phyloP scores from a whole-genome alignment of 768 basidiomycete genomes.

The Gyrodon lividus region DNA sequence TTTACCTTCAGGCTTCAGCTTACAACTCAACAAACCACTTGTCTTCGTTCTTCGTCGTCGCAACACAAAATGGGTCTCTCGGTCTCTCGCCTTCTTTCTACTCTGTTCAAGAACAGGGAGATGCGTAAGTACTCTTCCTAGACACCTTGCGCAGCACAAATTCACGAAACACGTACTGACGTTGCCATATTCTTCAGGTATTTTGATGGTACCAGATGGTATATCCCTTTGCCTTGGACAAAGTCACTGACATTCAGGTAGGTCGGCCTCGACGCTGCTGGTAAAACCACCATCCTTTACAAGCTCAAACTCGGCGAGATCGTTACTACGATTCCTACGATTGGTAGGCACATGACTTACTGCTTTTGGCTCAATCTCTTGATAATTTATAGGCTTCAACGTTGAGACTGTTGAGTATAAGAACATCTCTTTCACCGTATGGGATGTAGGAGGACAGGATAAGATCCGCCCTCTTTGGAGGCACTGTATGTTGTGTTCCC shows the following conservation, averaged over 20 bases:
- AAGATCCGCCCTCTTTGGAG: constrained; percentile 99
- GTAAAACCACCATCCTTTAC: constrained; percentile 98
- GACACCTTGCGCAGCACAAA: constrained; percentile 6
- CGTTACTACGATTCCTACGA: constrained; percentile 99
- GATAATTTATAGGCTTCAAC: constrained; percentile 81
- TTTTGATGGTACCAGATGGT: constrained; percentile 76
- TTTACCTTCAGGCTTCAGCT: constrained; percentile 28
- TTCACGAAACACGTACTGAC: constrained; percentile 26
- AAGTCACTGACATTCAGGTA: constrained; percentile 27
- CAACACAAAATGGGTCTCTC: constrained; percentile 70
- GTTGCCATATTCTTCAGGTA: constrained; percentile 57
- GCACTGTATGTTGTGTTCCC: constrained; percentile 77
- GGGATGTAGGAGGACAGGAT: constrained; percentile 99
- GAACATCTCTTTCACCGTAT: constrained; percentile 99
- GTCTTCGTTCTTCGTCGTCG: constrained; percentile 32
- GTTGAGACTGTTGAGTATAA: constrained; percentile 99
- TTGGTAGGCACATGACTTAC: constrained; percentile 62
- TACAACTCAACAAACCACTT: constrained; percentile 26
- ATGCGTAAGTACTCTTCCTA: constrained; percentile 76
- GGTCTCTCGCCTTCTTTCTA: constrained; percentile 70
- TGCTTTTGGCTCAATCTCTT: constrained; percentile 1
- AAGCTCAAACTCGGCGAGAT: constrained; percentile 99
- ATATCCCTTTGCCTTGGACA: constrained; percentile 20
- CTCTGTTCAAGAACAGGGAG: constrained; percentile 97
- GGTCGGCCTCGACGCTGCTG: constrained; percentile 99